Conservation (phyloP, 2,329 filamentous ascomycete genomes). For the Aspergillus transmontanensis region DNA sequence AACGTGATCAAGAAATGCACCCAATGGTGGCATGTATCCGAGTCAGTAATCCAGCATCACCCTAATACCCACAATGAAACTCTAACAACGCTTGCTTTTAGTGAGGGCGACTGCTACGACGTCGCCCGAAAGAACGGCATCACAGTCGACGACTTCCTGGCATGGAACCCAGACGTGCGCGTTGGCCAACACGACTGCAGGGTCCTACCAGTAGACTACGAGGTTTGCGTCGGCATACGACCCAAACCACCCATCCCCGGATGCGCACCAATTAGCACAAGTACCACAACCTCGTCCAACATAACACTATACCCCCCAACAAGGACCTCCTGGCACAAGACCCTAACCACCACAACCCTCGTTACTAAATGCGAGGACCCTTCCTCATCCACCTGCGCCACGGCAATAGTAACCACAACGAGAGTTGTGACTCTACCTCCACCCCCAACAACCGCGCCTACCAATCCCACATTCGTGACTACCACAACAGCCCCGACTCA, state of each 20-base stretch:
- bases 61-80: no score
- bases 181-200: neutral
- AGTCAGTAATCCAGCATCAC: neutral
- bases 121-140: neutral
- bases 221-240: neutral
- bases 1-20: neutral
- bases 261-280: neutral
- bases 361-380: neutral
- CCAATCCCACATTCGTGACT: neutral
- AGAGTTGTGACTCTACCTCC: neutral
- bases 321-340: neutral
- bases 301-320: neutral
- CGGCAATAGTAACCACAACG: neutral
- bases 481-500: neutral
- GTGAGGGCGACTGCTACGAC: neutral
- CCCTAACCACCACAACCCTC: neutral
- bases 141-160: neutral
- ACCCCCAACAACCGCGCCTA: neutral
- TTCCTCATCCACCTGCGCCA: neutral
- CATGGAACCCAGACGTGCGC: neutral
- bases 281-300: neutral
- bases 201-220: neutral
- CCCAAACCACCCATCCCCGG: neutral
- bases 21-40: neutral
- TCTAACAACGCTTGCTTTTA: neutral